A percentile compares a stretch with the other conserved stretches of the same genome.
Conservation (phyloP, 345 rosid genomes). For the Melastoma malabathricum region DNA sequence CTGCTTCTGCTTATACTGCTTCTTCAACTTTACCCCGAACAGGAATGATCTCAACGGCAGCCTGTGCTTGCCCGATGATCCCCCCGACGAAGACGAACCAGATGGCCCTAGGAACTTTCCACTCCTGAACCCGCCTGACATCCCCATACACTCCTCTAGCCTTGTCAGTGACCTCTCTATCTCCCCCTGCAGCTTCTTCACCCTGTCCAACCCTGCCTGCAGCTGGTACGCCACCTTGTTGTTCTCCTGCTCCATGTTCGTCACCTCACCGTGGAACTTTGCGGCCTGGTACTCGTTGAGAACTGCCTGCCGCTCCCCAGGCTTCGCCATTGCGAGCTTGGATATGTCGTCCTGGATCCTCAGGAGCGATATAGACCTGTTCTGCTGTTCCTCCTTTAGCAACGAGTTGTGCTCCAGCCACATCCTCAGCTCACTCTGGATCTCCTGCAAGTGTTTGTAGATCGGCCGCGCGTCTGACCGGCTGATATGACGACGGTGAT, state of each 20-base stretch:
- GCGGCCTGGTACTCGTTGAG: constrained; percentile 55
- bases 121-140: too few relatives aligned
- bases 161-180: constrained; percentile 32
- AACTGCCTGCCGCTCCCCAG: constrained; percentile 20
- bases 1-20: constrained; percentile 27
- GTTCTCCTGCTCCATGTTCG: constrained; percentile 87
- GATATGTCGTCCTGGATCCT: constrained; percentile 56
- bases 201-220: constrained; percentile 42
- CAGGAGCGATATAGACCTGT: constrained; percentile 31
- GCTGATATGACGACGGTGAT: neutral
- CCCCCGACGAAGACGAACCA: constrained; percentile 15
- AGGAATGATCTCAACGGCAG: constrained; percentile 74
- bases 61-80: constrained; percentile 20
- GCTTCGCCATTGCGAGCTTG: constrained; percentile 19
- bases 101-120: too few relatives aligned
- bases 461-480: constrained; percentile 50
- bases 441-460: constrained; percentile 62
- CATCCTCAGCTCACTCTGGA: constrained; percentile 49
- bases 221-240: constrained; percentile 48
- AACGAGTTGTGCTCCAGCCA: constrained; percentile 69
- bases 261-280: constrained; percentile 69
- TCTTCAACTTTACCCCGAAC: constrained; percentile 80
- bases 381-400: constrained; percentile 55
- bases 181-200: constrained; percentile 28
- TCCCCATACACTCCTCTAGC: constrained; percentile 45